Evolutionary conservation across 345 rosid species (phyloP), one percentile per base, ranked within the genome.

Genomic region (Punica granatum): DNA sequence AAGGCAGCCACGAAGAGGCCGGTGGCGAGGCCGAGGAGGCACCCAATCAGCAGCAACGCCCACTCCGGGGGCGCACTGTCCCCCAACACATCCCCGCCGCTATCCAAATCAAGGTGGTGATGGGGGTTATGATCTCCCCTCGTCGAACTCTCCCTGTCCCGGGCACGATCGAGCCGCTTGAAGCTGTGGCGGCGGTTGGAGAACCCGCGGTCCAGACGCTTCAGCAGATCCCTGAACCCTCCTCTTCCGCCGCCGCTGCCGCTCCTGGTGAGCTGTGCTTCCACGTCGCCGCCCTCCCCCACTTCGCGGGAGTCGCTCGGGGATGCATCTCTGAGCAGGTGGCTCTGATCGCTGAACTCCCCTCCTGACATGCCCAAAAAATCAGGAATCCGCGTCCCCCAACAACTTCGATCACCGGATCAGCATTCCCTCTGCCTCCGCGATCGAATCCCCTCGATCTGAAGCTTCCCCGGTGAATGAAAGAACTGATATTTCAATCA

Each of bases 41-140:
- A 89, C 2, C 97, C 90, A 63, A 94, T 79, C 42, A 94, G 96
- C 59, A 93, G 87, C 73, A 93, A 74, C 37, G 94, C 97, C 96
- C 99, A 90, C 63, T 93, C 97, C 23, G 98, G 98, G 59, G 98
- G 90, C 23, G 97, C 97, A 51, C 83, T 86, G 60, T 87, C 95
- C 7, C 77, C 90, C 13, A 88, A 77, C 32, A 77, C 86, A 71
- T 85, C 85, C 70, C 77, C 81, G 31, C 68, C 76, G 10, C 59
- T 68, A 37, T 73, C 76, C 34, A 64, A 46, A 28, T 72, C 68
- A 69, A 68, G 68, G 32, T 63, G 73, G 60, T 69, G 63, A 16
- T 9, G 65, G 58, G 41, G 51, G 67, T 32, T n/a, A 44, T 8
- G 44, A 26, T 42, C 73, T 13, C 63, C 79, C 51, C 65, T 67